These are phyloP conservation scores for Vitis hybrid DNA, from an alignment of 177 flowering plant genomes.

Conservation along the genomic window DNA sequence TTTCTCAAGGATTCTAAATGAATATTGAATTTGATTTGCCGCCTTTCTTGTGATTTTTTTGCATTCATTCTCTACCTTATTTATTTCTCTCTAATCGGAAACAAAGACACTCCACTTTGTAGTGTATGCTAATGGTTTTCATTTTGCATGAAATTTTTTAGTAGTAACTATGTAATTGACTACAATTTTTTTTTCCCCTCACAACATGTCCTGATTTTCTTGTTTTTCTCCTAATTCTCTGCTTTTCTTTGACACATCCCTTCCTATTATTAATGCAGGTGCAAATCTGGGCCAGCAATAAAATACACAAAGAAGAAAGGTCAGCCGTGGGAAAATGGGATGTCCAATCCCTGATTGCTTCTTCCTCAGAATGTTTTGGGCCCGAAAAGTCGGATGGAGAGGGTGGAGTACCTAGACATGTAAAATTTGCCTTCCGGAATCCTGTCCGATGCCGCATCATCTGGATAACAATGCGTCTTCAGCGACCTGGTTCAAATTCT, in stretches of 20 bases:
- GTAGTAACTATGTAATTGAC: too few species aligned
- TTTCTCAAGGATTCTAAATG: too few species aligned
- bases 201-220: not conserved
- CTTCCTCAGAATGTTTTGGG: conserved; percentile 76
- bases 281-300: conserved; percentile 95
- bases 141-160: too few species aligned
- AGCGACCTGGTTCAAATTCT: conserved; percentile 65
- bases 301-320: conserved; percentile 77
- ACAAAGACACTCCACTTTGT: too few species aligned
- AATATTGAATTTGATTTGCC: too few species aligned
- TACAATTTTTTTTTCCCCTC: too few species aligned
- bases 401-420: conserved; percentile 63
- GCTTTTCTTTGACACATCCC: not conserved
- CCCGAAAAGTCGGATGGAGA: conserved; percentile 49
- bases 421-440: conserved; percentile 70
- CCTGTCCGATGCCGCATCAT: conserved; percentile 85
- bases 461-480: conserved; percentile 80
- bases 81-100: too few species aligned
- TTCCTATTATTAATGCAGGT: conserved; percentile 52
- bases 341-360: conserved; percentile 55
- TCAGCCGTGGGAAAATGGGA: conserved; percentile 91
- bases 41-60: too few species aligned
- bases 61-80: too few species aligned
- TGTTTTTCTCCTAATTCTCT: not conserved
- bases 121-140: too few species aligned